Conservation (phyloP, 768 basidiomycete species). For the Paxillus involutus region DNA sequence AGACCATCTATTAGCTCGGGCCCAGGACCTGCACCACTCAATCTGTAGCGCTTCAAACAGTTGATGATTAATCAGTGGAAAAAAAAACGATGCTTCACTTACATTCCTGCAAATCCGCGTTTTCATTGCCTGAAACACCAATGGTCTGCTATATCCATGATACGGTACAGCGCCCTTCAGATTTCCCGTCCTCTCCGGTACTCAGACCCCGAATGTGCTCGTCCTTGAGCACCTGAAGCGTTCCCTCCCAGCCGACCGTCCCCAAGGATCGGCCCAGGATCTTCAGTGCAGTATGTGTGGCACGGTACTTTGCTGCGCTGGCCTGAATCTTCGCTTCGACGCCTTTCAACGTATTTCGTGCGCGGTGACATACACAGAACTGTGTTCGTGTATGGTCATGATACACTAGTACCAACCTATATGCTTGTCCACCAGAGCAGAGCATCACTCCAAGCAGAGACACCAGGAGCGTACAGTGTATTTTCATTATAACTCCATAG, state of each 20-base stretch:
- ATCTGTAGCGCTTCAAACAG: conserved; percentile 17
- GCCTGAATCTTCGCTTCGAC: conserved; percentile 7
- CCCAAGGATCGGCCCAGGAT: background rate
- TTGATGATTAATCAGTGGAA: no score
- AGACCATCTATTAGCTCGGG: conserved; percentile 10
- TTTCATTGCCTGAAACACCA: background rate
- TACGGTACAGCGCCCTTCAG: conserved; percentile 4
- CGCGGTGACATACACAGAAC: no score
- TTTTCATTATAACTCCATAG: no score
- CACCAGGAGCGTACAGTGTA: no score
- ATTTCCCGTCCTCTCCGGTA: background rate
- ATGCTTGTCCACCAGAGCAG: no score
- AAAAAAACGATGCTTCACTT: no score
- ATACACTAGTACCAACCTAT: no score
- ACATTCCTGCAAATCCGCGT: background rate
- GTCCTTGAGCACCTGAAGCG: background rate
- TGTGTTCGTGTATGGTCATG: no score
- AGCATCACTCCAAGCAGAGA: no score
- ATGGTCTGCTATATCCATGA: conserved; percentile 6
- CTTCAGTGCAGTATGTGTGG: background rate
- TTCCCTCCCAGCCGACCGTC: background rate
- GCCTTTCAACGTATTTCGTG: background rate
- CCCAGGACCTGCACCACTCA: conserved; percentile 15
- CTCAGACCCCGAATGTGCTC: background rate
- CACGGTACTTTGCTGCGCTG: no score